These are phyloP conservation scores for Mortierella sp. DNA, from an alignment of 371 early-diverging fungal genomes.

Conservation along the genomic window DNA sequence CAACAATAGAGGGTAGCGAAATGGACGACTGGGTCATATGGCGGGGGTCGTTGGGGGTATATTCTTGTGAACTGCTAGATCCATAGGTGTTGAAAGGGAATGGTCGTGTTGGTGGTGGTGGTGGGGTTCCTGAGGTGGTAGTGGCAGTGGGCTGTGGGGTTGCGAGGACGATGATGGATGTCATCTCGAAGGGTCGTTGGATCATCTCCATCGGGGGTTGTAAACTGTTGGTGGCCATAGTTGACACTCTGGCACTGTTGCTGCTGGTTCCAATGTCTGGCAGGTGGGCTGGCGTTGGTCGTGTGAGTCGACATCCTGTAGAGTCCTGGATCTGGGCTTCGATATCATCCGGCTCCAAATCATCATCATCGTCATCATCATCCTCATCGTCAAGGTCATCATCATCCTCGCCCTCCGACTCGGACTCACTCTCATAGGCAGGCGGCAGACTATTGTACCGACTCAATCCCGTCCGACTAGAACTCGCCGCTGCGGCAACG, in stretches of 20 bases:
- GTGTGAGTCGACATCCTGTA: not conserved
- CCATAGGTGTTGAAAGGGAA: not conserved
- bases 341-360: not conserved
- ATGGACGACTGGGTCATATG: not conserved
- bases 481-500: not conserved
- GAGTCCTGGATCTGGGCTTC: not conserved
- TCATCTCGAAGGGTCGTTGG: conserved; percentile 18
- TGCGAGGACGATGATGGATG: conserved; percentile 12
- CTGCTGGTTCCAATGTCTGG: not conserved
- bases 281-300: not conserved
- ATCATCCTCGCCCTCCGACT: conserved; percentile 20
- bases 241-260: not conserved
- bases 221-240: not conserved
- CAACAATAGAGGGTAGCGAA: not conserved
- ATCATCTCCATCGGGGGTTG: conserved; percentile 21
- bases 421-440: conserved; percentile 35
- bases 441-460: conserved; percentile 29
- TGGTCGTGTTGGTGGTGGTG: not conserved
- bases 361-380: conserved; percentile 13
- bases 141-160: not conserved
- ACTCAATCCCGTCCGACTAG: not conserved
- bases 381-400: conserved; percentile 9
- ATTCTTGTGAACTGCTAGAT: not conserved
- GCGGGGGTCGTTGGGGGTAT: not conserved
- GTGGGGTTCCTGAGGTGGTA: not conserved